Evolutionary conservation across 2,329 filamentous ascomycete genomes (phyloP), one percentile per base, ranked within the genome.

Genomic region (Volutella citrinella): DNA sequence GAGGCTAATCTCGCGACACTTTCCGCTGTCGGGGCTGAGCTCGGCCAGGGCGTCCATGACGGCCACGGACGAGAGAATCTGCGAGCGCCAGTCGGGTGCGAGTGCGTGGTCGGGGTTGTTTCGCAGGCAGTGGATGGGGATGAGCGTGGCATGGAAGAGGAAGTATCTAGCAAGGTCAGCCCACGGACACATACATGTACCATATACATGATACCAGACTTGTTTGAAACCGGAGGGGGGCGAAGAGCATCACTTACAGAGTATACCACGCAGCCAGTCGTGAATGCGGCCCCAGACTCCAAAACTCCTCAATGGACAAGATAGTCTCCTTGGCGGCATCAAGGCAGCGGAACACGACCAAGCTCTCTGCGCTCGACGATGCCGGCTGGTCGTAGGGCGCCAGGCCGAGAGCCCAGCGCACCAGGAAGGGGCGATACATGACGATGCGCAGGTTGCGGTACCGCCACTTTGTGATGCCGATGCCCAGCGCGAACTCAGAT

Each of bases 1-100:
- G 9, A 48, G 44, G 5, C 40, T 42, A 2, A 48, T 47, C 2
- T 47, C 45, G 9, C 45, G 45, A 10, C 45, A 48, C 24, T 48
- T 48, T 4, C 44, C 38, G 19, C 44, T 45, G 20, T 48, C 48
- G 5, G 44, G 34, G n/a, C 40, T 48, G 4, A 48, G 28, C 11
- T 47, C 45, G 2, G 26, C 29, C 45, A 48, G 47, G 12, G 32
- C 38, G 4, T 34, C 35, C 45, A 48, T 48, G 6, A 48, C 34
- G 3, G 41, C 20, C 2, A 48, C 18, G 1, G 45, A 48, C 5
- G 41, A 37, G 17, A 32, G 41, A 11, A 48, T 48, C 11, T 48
- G 45, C 2, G 37, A 34, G 22, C 41, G 42, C 42, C 42, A 45
- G 17, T 40, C 36, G 4, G 36, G 22, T 1, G 42, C 42, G 1